Base-by-base conservation (phyloP, 495 filamentous ascomycete species). In the Lophiostoma macrostomum region DNA sequence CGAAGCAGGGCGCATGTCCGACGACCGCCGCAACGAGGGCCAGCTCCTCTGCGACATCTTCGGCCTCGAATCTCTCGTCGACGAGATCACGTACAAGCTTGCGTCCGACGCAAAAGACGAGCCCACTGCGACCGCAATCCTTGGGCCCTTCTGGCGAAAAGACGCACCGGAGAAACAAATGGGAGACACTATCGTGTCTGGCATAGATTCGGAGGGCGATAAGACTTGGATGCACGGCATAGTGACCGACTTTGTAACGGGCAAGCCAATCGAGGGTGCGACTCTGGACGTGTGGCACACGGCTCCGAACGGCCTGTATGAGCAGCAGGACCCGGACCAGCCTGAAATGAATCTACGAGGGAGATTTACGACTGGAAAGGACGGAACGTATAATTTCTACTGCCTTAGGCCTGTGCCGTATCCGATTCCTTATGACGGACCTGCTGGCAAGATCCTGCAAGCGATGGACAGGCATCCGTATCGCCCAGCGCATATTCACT, bases 401-500 rank as follows among this genome's bases (percentile, higher is more conserved):
- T 82, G 79, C 58, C 61, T 91, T 55, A 73, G 82, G 24, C 85
- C 86, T 5, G 84, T 82, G 23, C 71, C 80, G n/a, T 90, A 90
- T 64, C 83, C 84, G 1, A 79, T 91, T 38, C 83, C 85, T 0
- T 58, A 71, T 58, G 85, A 89, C 65, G 87, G 84, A 24, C 74
- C 78, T 31, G 78, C 72, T 4, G 73, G 76, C 42, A 70, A 71
- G 50, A 56, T 81, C 16, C 66, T 80, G 34, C 44, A 72, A 35
- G 56, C 85, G 41, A 75, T 88, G 55, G 84, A 88, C 56, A 73
- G 84, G 14, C 82, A 91, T 69, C 85, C 87, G n/a, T 87, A 84
- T 75, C 75, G 88, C 22, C 88, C 88, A 28, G 88, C 85, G 30
- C 87, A 91, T 64, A 90, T 94, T 58, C 88, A 94, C 69, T 85